Evolutionary conservation across 2,329 filamentous ascomycete genomes (phyloP).

Genomic region (Fusarium incarnatum): DNA sequence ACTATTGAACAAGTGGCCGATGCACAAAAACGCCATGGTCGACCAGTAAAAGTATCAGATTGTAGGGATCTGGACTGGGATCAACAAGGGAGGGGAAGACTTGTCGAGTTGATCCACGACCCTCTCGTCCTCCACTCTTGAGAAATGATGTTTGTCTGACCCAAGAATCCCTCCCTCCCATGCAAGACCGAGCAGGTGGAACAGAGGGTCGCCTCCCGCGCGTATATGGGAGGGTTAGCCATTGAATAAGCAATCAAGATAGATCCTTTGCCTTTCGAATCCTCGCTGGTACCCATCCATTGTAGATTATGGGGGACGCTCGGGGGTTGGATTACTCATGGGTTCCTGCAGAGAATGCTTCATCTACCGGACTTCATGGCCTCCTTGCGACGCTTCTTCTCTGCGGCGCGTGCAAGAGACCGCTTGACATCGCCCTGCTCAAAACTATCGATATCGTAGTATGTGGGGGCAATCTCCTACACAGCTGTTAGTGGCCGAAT

Average conservation of each 20-base stretch:
- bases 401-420: conserved; percentile 66
- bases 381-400: conserved; percentile 71
- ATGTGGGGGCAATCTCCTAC: conserved; percentile 90
- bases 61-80: conserved; percentile 10
- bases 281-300: conserved; percentile 5
- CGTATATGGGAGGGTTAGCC: conserved; percentile 16
- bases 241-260: conserved; percentile 29
- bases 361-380: conserved; percentile 64
- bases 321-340: conserved; percentile 7
- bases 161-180: conserved; percentile 12
- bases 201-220: conserved; percentile 29
- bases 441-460: conserved; percentile 89
- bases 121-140: conserved; percentile 13
- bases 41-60: conserved; percentile 25
- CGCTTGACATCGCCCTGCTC: conserved; percentile 87
- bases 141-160: conserved; percentile 15
- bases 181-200: conserved; percentile 14
- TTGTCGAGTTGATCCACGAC: conserved; percentile 17
- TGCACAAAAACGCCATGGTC: conserved; percentile 35
- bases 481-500: conserved; percentile 25
- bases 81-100: conserved; percentile 6
- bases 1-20: conserved; percentile 32
- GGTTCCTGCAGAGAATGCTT: conserved; percentile 37
- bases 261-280: conserved; percentile 22
- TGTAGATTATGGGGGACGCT: neutral